These are phyloP conservation scores for Entelexis sorbosivorans DNA, from an alignment of 1,139 yeast genomes.

Conservation along the genomic window DNA sequence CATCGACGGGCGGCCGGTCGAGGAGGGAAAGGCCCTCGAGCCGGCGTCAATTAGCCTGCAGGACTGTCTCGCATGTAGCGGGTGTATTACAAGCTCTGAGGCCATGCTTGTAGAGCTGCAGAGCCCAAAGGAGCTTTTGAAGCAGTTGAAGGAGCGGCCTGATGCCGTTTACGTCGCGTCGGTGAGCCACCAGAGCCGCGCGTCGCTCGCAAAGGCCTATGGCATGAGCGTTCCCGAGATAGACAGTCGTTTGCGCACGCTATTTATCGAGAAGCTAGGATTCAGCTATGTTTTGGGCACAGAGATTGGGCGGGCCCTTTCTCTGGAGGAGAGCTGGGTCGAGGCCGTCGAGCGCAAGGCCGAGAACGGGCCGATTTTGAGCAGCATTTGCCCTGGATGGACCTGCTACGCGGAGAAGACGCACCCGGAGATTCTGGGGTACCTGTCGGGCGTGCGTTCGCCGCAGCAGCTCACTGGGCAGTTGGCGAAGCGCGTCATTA, in stretches of 20 bases:
- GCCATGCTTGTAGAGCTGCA: constrained; percentile 85
- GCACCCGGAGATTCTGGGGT: constrained; percentile 69
- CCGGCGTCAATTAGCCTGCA: constrained; percentile 83
- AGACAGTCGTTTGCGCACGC: constrained; percentile 49
- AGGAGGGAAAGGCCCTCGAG: constrained; percentile 56
- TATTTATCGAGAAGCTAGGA: constrained; percentile 53
- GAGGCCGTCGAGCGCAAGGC: constrained; percentile 31
- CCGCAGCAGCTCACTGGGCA: constrained; percentile 92
- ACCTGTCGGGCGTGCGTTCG: constrained; percentile 51
- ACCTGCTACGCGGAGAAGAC: constrained; percentile 92
- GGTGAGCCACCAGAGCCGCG: constrained; percentile 75
- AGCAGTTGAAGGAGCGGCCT: constrained; percentile 37
- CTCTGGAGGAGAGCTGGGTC: constrained; percentile 50
- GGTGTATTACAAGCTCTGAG: constrained; percentile 94
- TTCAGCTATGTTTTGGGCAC: constrained; percentile 74
- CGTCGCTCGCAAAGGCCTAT: constrained; percentile 66
- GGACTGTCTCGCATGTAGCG: constrained; percentile 94
- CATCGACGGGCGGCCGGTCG: constrained; percentile 55
- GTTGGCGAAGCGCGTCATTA: constrained; percentile 49
- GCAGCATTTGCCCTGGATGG: constrained; percentile 92
- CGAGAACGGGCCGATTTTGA: constrained; percentile 37
- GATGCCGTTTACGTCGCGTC: constrained; percentile 52
- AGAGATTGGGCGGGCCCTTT: constrained; percentile 64
- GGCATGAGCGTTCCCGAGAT: constrained; percentile 42
- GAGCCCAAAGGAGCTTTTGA: constrained; percentile 66